These are phyloP conservation scores for Persicaria maculosa DNA, from an alignment of 148 eudicot genomes.

Conservation along the genomic window DNA sequence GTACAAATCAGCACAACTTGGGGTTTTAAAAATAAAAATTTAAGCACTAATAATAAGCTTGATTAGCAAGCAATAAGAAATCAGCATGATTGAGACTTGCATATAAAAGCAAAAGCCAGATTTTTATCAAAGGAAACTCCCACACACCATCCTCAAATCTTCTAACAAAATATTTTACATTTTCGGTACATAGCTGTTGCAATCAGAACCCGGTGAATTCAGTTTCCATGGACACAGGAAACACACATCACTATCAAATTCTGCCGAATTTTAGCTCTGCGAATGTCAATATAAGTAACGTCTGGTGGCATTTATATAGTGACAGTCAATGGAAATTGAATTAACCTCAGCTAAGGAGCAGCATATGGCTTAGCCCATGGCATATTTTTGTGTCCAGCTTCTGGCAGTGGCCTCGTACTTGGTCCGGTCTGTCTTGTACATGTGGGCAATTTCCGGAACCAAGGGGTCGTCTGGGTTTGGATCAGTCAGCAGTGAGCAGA, in stretches of 20 bases:
- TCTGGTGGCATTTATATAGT: background rate
- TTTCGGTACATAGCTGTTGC: background rate
- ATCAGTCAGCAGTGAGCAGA: slow-evolving; percentile 37
- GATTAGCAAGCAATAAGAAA: background rate
- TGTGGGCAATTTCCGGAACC: slow-evolving; percentile 38
- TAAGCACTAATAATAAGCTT: background rate
- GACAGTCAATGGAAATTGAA: background rate
- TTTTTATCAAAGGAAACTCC: background rate
- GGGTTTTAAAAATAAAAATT: too few species aligned
- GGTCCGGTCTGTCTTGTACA: slow-evolving; percentile 29
- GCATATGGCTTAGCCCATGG: slow-evolving; percentile 18
- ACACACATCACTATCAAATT: background rate
- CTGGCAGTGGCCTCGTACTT: slow-evolving; percentile 39
- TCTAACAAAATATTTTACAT: background rate
- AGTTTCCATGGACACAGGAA: background rate
- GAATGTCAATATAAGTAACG: background rate
- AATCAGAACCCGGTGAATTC: background rate
- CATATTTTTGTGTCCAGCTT: slow-evolving; percentile 38
- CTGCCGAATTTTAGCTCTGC: background rate
- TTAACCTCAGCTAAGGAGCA: too few species aligned
- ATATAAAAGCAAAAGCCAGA: background rate
- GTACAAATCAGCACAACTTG: too few species aligned
- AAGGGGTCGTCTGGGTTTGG: slow-evolving; percentile 43
- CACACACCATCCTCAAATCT: background rate
- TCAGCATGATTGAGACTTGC: background rate